A percentile compares a stretch with the other conserved stretches of the same genome.
phyloP scores from a whole-genome alignment of 306 rosid species.

The Fragaria iinumae region DNA sequence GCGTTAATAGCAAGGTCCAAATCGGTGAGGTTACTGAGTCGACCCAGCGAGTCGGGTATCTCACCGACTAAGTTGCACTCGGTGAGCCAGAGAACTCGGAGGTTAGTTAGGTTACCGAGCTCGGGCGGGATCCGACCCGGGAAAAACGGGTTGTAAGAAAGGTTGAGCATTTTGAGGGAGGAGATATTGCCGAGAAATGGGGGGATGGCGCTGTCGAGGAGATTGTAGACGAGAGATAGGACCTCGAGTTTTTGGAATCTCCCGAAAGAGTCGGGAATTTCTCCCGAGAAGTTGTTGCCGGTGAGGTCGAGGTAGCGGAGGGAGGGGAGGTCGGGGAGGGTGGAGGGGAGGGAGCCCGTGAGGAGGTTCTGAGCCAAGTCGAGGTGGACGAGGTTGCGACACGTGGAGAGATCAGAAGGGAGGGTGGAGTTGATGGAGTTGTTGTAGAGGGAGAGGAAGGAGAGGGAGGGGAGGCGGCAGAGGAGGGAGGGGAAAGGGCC shows the following conservation, averaged over 20 bases:
- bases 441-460: conserved; percentile 50
- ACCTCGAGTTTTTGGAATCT: conserved; percentile 60
- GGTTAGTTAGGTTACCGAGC: conserved; percentile 61
- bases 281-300: conserved; percentile 82
- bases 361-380: conserved; percentile 85
- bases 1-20: conserved; percentile 65
- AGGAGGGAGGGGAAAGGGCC: conserved; percentile 60
- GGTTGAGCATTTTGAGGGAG: conserved; percentile 63
- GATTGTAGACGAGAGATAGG: conserved; percentile 59
- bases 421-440: conserved; percentile 72
- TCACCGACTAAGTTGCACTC: conserved; percentile 58
- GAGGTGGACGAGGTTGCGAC: conserved; percentile 48
- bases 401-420: conserved; percentile 44
- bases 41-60: conserved; percentile 66
- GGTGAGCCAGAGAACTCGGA: conserved; percentile 67
- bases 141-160: conserved; percentile 68
- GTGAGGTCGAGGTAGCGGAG: conserved; percentile 65
- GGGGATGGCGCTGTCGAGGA: conserved; percentile 52
- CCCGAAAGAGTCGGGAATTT: conserved; percentile 52
- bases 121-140: conserved; percentile 67
- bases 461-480: conserved; percentile 57
- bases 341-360: conserved; percentile 61
- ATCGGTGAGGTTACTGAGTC: conserved; percentile 43
- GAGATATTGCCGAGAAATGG: conserved; percentile 57
- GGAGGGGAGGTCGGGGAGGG: conserved; percentile 43